A percentile compares a stretch with the other conserved stretches of the same genome.
phyloP scores from a whole-genome alignment of 148 eudicot genomes.

The Rhododendron williamsianum region DNA sequence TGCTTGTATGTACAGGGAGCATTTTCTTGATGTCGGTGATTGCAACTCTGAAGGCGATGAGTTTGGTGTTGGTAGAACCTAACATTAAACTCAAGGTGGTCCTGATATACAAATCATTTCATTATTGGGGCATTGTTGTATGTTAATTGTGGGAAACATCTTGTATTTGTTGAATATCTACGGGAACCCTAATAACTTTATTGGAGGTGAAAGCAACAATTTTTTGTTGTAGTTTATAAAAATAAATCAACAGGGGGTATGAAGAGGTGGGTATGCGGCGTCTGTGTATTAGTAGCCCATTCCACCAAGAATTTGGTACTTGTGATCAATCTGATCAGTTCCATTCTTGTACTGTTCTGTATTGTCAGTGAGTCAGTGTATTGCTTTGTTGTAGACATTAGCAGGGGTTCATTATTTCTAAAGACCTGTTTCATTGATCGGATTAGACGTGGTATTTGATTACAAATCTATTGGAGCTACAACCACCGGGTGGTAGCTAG shows the following conservation, averaged over 20 bases:
- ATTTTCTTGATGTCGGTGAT: slow-evolving; percentile 30
- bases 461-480: background rate
- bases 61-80: slow-evolving; percentile 18
- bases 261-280: background rate
- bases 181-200: background rate
- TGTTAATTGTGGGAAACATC: background rate
- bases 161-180: background rate
- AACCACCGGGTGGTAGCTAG: background rate
- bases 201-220: background rate
- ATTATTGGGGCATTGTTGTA: background rate
- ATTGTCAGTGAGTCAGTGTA: background rate
- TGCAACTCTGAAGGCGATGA: slow-evolving; percentile 36
- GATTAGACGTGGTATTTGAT: background rate
- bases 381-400: background rate
- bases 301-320: background rate
- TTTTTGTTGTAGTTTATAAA: background rate
- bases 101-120: background rate
- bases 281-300: background rate
- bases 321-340: background rate
- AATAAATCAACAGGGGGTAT: background rate
- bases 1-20: slow-evolving; percentile 33
- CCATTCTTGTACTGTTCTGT: background rate
- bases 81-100: background rate
- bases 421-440: background rate
- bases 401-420: background rate